Base-by-base conservation (phyloP, 768 basidiomycete species). In the Boletus sensibilis region DNA sequence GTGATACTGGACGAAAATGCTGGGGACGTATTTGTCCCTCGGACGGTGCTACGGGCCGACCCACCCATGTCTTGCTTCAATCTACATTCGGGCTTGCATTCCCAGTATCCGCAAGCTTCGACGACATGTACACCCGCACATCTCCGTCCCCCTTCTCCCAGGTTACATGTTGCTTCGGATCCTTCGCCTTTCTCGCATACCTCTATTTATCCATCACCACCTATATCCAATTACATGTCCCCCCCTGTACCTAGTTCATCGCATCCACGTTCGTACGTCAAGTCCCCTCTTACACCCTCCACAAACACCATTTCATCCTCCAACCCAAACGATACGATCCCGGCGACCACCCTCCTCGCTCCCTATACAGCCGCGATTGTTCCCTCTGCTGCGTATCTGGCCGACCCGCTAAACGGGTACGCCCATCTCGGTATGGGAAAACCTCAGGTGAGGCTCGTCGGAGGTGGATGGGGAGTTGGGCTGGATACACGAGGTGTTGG, bases 351-450 rank as follows among this genome's bases (percentile, higher is more conserved):
- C 3, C 78, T 87, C 53, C 79, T 96, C 40, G 78, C 87, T 0
- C 85, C 88, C 0, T 87, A 81, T 58, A 78, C 77, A 0, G 82
- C 86, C 21, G 76, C 83, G 23, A 80, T 95, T 50, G 79, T 83
- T 16, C 85, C 88, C 4, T 83, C 84, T 20, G 74, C 85, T 0
- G 66, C 77, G 1, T 97, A 97, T 71, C 79, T 92, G 29, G 68
- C 77, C 4, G 90, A 94, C 64, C 88, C 92, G 0, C 80, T 92
- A 60, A 96, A 94, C 65, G 88, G 87, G n/a, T 97, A 96, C 64
- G 83, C 86, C 0, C 84, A 86, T 58, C 77, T 86, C 18, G 93
- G 94, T 11, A 82, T 88, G 74, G 89, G 92, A 33, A 94, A 93
- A 66, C 88, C 88, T 0, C 86, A 84, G 60, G 93, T 96, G 0